Evolutionary conservation across 2,329 filamentous ascomycete species (phyloP), one percentile per base, ranked within the genome.

Genomic region (Ceratocystis cacaofunesta): DNA sequence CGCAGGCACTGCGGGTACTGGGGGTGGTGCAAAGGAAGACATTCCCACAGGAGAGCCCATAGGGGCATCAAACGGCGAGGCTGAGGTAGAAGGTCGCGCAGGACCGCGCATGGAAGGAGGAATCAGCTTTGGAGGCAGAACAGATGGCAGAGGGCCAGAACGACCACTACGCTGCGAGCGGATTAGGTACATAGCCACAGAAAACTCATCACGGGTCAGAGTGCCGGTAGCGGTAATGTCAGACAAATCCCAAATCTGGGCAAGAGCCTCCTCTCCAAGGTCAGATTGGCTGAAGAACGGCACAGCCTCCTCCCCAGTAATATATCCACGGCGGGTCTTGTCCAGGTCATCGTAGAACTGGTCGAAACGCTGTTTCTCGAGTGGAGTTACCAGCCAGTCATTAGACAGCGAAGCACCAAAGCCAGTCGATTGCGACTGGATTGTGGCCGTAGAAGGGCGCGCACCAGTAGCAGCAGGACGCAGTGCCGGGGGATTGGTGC

Each of bases 141-240:
- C 81, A 25, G 86, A 79, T 1, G 94, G 94, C 41, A 97, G 75
- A 41, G 77, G 73, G 19, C 80, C 79, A 65, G 86, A 84, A 66
- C 85, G 84, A 68, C 86, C 87, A 69, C 82, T 88, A 64, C 92
- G 83, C 74, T 96, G 92, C 73, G 95, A 89, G 68, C 92, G 85
- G 71, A 99, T 96, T 62, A 99, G 80, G 73, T 95, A 95, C 92
- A 99, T 96, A 64, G 94, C 92, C 60, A 99, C 91, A 0, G 94
- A 91, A 73, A 99, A 99, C 71, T 96, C 92, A 70, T 99, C 94
- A 70, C 84, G 85, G 60, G 82, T 91, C 66, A 99, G 78, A 66
- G 88, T 86, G 10, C 94, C 94, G 70, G 92, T 88, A 6, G 90
- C 94, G 72, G 90, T 90, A 75, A 96, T 90, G 75, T 99, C 94